phyloP scores from a whole-genome alignment of 306 rosid species.

The Malus asiatica region DNA sequence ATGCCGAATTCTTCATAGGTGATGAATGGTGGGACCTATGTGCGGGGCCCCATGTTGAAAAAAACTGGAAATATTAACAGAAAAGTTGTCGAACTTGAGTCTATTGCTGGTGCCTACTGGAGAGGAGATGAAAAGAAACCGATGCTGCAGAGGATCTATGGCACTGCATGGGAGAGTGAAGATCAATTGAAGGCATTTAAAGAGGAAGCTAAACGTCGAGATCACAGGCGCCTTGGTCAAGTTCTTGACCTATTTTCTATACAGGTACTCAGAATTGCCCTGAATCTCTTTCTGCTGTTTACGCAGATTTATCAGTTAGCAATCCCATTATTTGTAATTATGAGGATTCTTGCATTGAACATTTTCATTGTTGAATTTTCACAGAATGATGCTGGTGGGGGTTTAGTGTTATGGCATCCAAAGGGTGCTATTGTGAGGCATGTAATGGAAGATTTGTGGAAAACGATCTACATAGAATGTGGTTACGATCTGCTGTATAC shows the following conservation, averaged over 20 bases:
- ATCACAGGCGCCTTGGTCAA: constrained; percentile 39
- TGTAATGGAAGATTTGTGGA: constrained; percentile 88
- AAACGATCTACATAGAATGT: constrained; percentile 58
- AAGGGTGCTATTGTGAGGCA: constrained; percentile 91
- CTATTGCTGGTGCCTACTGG: constrained; percentile 86
- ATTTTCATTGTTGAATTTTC: constrained; percentile 19
- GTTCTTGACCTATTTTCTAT: neutral
- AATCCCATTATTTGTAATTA: neutral
- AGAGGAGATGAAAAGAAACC: constrained; percentile 92
- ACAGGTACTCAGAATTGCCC: constrained; percentile 48
- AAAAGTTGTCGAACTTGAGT: too few relatives aligned
- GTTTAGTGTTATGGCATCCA: constrained; percentile 97
- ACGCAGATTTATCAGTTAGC: neutral
- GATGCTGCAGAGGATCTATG: constrained; percentile 95
- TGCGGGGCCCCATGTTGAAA: too few relatives aligned
- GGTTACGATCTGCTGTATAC: constrained; percentile 90
- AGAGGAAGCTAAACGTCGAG: constrained; percentile 94
- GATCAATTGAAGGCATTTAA: constrained; percentile 88
- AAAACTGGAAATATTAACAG: too few relatives aligned
- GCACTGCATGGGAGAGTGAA: constrained; percentile 96
- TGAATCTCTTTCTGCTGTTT: constrained; percentile 15
- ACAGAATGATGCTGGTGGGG: constrained; percentile 97
- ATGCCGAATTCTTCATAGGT: too few relatives aligned
- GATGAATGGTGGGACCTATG: too few relatives aligned
- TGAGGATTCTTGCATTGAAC: constrained; percentile 13